A percentile compares a stretch with the other conserved stretches of the same genome.
Evolutionary conservation across 2,329 filamentous ascomycete genomes (phyloP).

Genomic region (Metarhizium anisopliae): DNA sequence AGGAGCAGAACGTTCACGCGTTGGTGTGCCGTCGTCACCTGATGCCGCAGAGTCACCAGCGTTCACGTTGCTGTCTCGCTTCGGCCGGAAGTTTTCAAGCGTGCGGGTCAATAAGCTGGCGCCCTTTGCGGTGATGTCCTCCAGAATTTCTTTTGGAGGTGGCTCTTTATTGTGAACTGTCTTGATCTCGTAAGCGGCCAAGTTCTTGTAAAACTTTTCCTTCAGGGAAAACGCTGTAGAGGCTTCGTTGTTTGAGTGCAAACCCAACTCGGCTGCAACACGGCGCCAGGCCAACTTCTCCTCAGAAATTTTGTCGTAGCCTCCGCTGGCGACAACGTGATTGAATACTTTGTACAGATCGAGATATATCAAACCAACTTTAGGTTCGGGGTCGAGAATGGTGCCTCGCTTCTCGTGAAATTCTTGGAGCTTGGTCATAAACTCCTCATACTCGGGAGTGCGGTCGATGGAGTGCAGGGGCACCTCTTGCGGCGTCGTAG

Average conservation of each 20-base stretch:
- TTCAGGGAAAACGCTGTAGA: constrained; percentile 84
- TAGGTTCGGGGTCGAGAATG: constrained; percentile 69
- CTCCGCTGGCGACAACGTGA: constrained; percentile 65
- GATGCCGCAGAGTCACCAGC: constrained; percentile 49
- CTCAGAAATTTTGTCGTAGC: constrained; percentile 76
- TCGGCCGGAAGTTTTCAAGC: constrained; percentile 59
- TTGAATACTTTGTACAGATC: constrained; percentile 74
- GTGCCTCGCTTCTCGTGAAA: constrained; percentile 78
- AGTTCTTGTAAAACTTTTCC: constrained; percentile 81
- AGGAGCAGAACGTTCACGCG: constrained; percentile 40
- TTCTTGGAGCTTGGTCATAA: constrained; percentile 61
- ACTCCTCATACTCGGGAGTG: constrained; percentile 66
- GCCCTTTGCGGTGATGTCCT: constrained; percentile 79
- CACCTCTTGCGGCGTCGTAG: constrained; percentile 23
- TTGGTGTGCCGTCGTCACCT: constrained; percentile 50
- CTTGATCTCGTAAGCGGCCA: constrained; percentile 79
- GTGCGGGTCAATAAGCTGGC: constrained; percentile 72
- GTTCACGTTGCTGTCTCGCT: constrained; percentile 40
- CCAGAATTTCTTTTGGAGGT: constrained; percentile 79
- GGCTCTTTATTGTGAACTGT: constrained; percentile 71
- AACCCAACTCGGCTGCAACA: constrained; percentile 66
- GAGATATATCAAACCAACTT: constrained; percentile 66
- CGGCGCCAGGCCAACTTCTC: constrained; percentile 82
- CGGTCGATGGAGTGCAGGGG: constrained; percentile 42
- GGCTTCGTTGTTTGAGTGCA: constrained; percentile 65